Percentiles rank a stretch among this genome's conserved stretches.
phyloP scores from a whole-genome alignment of 2,329 filamentous ascomycete genomes.

The Rhynchosporium graminicola region DNA sequence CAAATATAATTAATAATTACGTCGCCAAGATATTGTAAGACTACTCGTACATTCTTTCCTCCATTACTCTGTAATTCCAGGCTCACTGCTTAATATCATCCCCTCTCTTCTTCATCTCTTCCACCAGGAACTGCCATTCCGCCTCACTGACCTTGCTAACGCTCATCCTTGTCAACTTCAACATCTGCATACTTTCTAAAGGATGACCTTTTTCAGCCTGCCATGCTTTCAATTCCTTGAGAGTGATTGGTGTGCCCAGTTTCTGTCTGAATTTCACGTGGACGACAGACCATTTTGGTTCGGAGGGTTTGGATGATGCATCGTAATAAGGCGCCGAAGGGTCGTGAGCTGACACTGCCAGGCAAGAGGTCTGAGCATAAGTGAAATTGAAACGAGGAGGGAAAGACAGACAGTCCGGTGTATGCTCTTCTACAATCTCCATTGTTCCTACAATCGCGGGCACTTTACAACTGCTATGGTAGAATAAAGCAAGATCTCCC shows the following conservation, averaged over 20 bases:
- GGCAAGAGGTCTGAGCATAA: conserved; percentile 10
- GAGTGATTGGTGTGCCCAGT: conserved; percentile 68
- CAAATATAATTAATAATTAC: too few relatives aligned
- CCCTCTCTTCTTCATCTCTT: conserved; percentile 42
- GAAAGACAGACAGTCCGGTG: conserved; percentile 65
- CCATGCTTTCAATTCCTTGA: conserved; percentile 70
- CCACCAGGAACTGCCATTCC: conserved; percentile 67
- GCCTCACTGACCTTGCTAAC: conserved; percentile 66
- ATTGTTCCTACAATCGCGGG: conserved; percentile 86
- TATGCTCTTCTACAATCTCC: conserved; percentile 84
- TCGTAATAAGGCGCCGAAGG: conserved; percentile 80
- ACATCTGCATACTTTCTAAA: conserved; percentile 76
- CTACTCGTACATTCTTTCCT: neutral
- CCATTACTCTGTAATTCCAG: too few relatives aligned
- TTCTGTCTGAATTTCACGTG: conserved; percentile 87
- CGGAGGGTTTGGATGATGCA: conserved; percentile 65
- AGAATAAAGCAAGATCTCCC: conserved; percentile 94
- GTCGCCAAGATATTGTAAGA: too few relatives aligned
- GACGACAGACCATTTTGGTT: conserved; percentile 84
- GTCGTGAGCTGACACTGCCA: conserved; percentile 60
- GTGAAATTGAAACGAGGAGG: conserved; percentile 11
- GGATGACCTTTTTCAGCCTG: conserved; percentile 53
- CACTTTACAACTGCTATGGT: conserved; percentile 90
- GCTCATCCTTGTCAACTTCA: conserved; percentile 80
- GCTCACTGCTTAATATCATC: conserved; percentile 26